These are phyloP conservation scores for Climacium dendroides DNA, from an alignment of 225 moss, liverwort and hornwort genomes.

Conservation along the genomic window DNA sequence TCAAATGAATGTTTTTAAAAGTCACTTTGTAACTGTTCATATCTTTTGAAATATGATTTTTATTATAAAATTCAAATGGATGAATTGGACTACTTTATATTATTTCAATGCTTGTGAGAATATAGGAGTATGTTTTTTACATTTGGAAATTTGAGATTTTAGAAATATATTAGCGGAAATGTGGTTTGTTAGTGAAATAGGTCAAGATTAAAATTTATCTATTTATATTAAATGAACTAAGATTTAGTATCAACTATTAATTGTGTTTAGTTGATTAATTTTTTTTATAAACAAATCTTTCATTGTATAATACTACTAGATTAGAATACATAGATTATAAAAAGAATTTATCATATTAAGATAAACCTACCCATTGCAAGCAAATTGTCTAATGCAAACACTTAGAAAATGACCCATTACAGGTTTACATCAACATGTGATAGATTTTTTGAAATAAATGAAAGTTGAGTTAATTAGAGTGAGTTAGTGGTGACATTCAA, in stretches of 20 bases:
- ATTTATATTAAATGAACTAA: rapidly evolving
- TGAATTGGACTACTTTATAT: not conserved
- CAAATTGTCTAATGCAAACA: too few relatives aligned
- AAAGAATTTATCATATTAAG: not conserved
- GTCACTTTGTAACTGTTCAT: rapidly evolving
- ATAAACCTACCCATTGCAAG: too few relatives aligned
- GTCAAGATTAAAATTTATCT: not conserved
- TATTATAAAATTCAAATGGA: not conserved
- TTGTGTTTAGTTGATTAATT: rapidly evolving
- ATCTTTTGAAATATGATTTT: too few relatives aligned
- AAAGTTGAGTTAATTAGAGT: too few relatives aligned
- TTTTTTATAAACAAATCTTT: not conserved
- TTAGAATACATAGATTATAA: not conserved
- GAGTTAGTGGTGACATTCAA: too few relatives aligned
- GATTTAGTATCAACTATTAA: not conserved
- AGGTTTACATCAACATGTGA: too few relatives aligned
- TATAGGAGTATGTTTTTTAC: not conserved
- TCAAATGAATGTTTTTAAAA: not conserved
- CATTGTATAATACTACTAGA: not conserved
- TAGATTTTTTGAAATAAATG: too few relatives aligned
- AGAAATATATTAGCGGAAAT: not conserved
- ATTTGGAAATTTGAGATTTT: not conserved
- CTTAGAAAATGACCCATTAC: too few relatives aligned
- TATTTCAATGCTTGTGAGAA: not conserved
- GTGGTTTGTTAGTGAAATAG: not conserved